Conservation (phyloP, 441 rosid species). For the Adansonia grandidieri region DNA sequence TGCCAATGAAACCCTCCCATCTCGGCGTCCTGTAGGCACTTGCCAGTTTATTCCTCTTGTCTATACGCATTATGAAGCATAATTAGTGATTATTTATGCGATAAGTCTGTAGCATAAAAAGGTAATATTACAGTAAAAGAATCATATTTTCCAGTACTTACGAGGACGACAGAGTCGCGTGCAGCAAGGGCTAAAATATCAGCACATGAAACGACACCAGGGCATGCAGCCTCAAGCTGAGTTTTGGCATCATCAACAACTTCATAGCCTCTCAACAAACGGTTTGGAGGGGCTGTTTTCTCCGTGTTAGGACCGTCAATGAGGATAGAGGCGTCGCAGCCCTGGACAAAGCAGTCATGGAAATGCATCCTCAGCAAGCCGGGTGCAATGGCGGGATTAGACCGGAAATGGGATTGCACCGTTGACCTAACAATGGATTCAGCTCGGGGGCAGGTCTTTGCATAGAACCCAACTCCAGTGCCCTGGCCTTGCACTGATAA, state of each 20-base stretch:
- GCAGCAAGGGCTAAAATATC: conserved; percentile 71
- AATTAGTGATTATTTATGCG: not conserved
- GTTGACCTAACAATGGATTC: conserved; percentile 53
- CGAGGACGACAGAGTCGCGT: conserved; percentile 63
- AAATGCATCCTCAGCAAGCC: conserved; percentile 79
- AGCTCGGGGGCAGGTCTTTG: conserved; percentile 52
- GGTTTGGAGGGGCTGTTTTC: conserved; percentile 50
- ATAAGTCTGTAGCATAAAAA: too few species aligned
- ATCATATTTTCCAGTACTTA: conserved; percentile 25
- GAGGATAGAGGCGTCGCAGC: conserved; percentile 66
- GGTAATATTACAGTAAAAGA: too few species aligned
- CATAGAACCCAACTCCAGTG: conserved; percentile 57
- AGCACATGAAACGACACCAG: conserved; percentile 63
- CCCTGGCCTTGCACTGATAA: not conserved
- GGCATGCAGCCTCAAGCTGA: conserved; percentile 54
- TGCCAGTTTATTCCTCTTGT: conserved; percentile 49
- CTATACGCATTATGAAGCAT: not conserved
- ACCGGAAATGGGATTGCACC: conserved; percentile 50
- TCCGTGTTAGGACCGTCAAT: conserved; percentile 50
- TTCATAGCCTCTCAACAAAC: conserved; percentile 45
- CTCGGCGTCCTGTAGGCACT: conserved; percentile 68
- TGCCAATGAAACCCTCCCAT: conserved; percentile 56
- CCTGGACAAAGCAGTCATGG: conserved; percentile 79
- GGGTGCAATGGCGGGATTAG: conserved; percentile 74
- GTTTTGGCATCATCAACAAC: conserved; percentile 56